Evolutionary conservation across 108 stramenopile genomes (phyloP), one percentile per base, ranked within the genome.

Genomic region (Skeletonema potamos): DNA sequence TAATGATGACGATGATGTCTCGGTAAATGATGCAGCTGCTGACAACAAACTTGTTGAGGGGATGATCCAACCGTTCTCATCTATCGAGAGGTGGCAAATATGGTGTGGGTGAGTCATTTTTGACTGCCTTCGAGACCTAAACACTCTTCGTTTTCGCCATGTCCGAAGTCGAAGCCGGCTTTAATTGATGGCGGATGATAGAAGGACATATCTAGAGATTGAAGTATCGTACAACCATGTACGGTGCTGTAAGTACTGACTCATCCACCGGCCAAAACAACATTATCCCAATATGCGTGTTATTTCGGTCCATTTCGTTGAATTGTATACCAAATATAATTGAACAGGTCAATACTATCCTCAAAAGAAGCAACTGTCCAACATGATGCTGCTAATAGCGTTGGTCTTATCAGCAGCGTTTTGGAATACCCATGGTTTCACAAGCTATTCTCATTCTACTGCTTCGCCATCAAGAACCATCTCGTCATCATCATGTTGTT

Each of bases 31-130:
- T 9, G 27, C 5, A 17, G 10, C 28, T 41, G 27, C 59, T 18
- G 36, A 17, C 22, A 27, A 48, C 48, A 0, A 18, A 0, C 18
- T 8, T 26, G 7, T n/a, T 6, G 33, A 12, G 24, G n/a, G 61
- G 29, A 72, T 33, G 24, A 79, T 71, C 77, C 77, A 79, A 28
- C 77, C 77, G 46, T 67, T 33, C 51, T 15, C 18, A 48, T 70
- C 56, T 46, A 79, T 55, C 11, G 77, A 62, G 13, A 79, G 57
- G 64, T 66, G 65, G 0, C 34, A 54, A n/a, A 79, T 72, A 58
- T 79, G 77, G 18, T 67, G 71, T 51, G 48, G 18, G 5, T 51
- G 48, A n/a, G 48, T 51, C 20, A 51, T 51, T 46, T n/a, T n/a
- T n/a, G n/a, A n/a, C n/a, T n/a, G n/a, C n/a, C n/a, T n/a, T n/a